Evolutionary conservation across 2,329 filamentous ascomycete genomes (phyloP).

Genomic region (Fusarium begoniae): DNA sequence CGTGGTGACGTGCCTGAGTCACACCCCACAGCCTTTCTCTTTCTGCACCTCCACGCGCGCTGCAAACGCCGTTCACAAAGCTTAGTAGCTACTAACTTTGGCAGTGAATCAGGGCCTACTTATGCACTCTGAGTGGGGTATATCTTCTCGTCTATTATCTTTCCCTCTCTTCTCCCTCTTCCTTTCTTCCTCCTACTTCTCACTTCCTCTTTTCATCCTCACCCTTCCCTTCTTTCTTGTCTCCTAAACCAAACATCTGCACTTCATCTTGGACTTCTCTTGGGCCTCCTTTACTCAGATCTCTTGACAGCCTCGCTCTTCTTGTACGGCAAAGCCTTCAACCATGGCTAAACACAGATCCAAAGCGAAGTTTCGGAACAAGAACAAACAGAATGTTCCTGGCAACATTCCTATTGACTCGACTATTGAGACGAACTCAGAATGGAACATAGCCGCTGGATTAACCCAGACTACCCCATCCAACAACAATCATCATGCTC

Average conservation of each 20-base stretch:
- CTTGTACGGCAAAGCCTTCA: not conserved
- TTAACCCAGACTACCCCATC: not conserved
- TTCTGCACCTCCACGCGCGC: not conserved
- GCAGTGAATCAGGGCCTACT: conserved; percentile 3
- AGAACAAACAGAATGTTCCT: not conserved
- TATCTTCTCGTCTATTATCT: not conserved
- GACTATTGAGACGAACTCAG: not conserved
- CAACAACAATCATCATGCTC: not conserved
- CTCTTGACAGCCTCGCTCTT: not conserved
- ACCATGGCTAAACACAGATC: not conserved
- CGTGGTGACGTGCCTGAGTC: not conserved
- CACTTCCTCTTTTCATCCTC: not conserved
- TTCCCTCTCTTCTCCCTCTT: not conserved
- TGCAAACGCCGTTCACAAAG: not conserved
- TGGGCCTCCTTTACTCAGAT: not conserved
- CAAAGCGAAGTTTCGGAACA: not conserved
- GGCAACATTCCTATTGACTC: not conserved
- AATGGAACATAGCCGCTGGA: not conserved
- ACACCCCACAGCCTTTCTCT: not conserved
- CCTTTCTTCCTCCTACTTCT: not conserved
- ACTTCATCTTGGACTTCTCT: not conserved
- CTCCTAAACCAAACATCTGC: not conserved
- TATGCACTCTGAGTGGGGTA: not conserved
- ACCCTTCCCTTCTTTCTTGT: not conserved
- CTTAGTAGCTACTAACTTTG: not conserved